These are phyloP conservation scores for Ambrosia artemisiifolia DNA, from an alignment of 129 eudicot species.

Conservation along the genomic window DNA sequence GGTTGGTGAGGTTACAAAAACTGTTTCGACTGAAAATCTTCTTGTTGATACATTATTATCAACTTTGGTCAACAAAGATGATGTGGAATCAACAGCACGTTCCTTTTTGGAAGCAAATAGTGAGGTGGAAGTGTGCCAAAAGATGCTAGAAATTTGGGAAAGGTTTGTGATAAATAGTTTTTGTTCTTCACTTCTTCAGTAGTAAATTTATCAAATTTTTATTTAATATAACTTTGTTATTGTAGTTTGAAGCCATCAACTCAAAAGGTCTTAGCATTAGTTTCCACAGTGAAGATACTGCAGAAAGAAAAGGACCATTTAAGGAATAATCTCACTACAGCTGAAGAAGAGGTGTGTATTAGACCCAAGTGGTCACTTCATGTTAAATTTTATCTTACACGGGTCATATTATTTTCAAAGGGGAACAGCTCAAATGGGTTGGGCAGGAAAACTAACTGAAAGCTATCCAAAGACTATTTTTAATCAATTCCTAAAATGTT, in stretches of 20 bases:
- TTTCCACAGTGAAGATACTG: conserved; percentile 45
- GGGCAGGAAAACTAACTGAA: background rate
- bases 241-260: conserved; percentile 71
- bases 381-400: background rate
- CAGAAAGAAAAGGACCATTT: conserved; percentile 66
- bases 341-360: conserved; percentile 75
- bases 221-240: background rate
- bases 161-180: conserved; percentile 37
- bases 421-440: background rate
- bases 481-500: background rate
- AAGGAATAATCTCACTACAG: conserved; percentile 57
- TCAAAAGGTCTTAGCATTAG: conserved; percentile 55
- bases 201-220: background rate
- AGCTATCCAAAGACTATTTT: background rate
- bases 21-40: conserved; percentile 37
- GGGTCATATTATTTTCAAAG: background rate
- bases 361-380: background rate
- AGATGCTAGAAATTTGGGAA: conserved; percentile 49
- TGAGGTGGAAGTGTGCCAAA: conserved; percentile 54
- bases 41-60: conserved; percentile 58
- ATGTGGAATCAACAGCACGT: conserved; percentile 46
- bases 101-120: conserved; percentile 62
- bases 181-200: background rate
- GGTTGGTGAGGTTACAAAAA: conserved; percentile 35
- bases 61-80: conserved; percentile 48